These are phyloP conservation scores for Neurospora sp. DNA, from an alignment of 495 filamentous ascomycete species.

Conservation along the genomic window DNA sequence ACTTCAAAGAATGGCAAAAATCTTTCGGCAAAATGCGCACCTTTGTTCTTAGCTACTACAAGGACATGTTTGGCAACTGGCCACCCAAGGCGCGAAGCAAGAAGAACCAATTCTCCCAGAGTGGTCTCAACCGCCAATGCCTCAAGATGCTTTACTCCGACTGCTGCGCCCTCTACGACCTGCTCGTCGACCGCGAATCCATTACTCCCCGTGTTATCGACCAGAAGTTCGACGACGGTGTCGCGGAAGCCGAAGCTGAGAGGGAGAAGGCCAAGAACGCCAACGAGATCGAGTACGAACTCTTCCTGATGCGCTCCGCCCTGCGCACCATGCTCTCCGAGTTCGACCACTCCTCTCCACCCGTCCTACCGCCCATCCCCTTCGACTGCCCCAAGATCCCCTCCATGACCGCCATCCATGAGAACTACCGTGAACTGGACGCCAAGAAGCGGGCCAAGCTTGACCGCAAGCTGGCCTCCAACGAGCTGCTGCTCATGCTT, in stretches of 20 bases:
- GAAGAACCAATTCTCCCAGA: slow-evolving; percentile 81
- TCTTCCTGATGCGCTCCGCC: slow-evolving; percentile 34
- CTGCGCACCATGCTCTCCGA: slow-evolving; percentile 71
- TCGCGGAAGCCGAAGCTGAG: slow-evolving; percentile 8
- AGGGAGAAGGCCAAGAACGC: background rate
- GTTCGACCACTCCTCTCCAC: slow-evolving; percentile 78
- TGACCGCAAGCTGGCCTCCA: slow-evolving; percentile 56
- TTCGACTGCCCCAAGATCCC: slow-evolving; percentile 82
- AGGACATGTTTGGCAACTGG: slow-evolving; percentile 80
- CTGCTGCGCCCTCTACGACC: slow-evolving; percentile 76
- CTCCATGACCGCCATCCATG: slow-evolving; percentile 48
- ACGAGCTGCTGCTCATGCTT: slow-evolving; percentile 65
- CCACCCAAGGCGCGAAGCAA: slow-evolving; percentile 85
- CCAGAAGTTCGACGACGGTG: slow-evolving; percentile 26
- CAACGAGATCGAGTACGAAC: slow-evolving; percentile 13
- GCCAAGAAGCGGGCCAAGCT: slow-evolving; percentile 61
- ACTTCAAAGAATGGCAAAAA: slow-evolving; percentile 75
- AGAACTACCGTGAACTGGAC: slow-evolving; percentile 50
- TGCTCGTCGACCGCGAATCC: slow-evolving; percentile 67
- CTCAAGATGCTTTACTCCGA: slow-evolving; percentile 78
- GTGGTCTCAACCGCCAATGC: slow-evolving; percentile 75
- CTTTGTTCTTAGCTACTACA: slow-evolving; percentile 68
- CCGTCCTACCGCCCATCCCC: slow-evolving; percentile 82
- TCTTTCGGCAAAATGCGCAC: slow-evolving; percentile 65
- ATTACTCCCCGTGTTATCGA: slow-evolving; percentile 50